Base-by-base conservation (phyloP, 352 stramenopile species). In the Phytophthora sp. region DNA sequence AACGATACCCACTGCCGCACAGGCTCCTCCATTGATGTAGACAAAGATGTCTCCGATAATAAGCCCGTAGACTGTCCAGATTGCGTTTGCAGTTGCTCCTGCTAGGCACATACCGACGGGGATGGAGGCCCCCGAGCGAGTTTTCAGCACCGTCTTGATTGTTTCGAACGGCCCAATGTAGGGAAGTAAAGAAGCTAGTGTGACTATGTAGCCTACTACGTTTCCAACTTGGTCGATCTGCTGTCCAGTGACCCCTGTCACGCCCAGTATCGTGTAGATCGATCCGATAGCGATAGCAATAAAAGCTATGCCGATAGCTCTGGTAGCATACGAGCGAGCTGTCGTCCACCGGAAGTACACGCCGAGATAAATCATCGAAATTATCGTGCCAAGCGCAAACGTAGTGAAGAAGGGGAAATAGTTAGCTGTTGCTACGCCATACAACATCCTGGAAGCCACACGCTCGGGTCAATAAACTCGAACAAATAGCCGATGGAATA, bases 51-150 rank as follows among this genome's bases (percentile, higher is more conserved):
- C 76, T 39, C 30, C 45, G 9, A 54, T 63, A 21, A 82, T 41
- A 31, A 79, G 17, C 11, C 63, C 66, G 35, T 81, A 72, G 24
- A 76, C 21, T 54, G 79, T 59, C 76, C 76, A 84, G 20, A 79
- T 53, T 4, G 50, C 51, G 38, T 68, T 72, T 32, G 66, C 59
- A 17, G 38, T 58, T 17, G 58, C 54, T n/a, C 62, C 55, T 10
- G 50, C 54, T 7, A 61, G 57, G 13, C 63, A 70, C 62, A 76
- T 73, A 1, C 59, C 38, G 23, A 76, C 57, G 1, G 63, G 68
- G 24, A 76, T 76, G 1, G 57, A 74, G 1, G 48, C 63, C 0
- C 57, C 57, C 1, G 68, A 76, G 13, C 62, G 62, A 31, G 68
- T 76, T 49, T 60, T 54, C 30, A 76, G 10, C 37, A 76, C 63